Evolutionary conservation across 805 yeast genomes (phyloP), one percentile per base, ranked within the genome.

Genomic region (Babjeviella inositovora): DNA sequence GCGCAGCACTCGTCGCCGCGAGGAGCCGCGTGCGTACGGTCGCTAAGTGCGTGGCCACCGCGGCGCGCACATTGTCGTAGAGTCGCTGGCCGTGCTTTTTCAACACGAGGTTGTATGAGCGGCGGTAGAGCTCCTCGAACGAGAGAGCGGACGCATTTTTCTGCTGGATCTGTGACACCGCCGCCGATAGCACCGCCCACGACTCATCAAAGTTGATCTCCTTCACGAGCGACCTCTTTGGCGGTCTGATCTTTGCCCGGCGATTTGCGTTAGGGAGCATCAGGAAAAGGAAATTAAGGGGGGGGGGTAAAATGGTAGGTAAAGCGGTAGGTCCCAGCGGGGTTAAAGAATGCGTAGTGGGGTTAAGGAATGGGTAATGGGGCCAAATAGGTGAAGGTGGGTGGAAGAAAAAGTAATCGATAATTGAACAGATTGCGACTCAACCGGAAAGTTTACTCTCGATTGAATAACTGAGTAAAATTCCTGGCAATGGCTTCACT

Each of bases 71-170:
- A 17, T 68, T 61, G 8, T 67, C 72, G 35, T 80, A 81, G 2
- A 80, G 47, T 34, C 53, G 53, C 18, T 59, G 68, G 6, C 90
- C 90, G 31, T 56, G 59, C 34, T 75, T 80, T 27, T 74, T 53
- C 15, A 82, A 47, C 2, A 82, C 93, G 22, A 82, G 38, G 15
- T 70, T 67, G 41, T 84, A 84, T 0, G 92, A 79, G 13, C 70
- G 69, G 24, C 92, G 52, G 43, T 85, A 85, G 1, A 84, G 55
- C 33, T 73, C 80, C 37, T 84, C 94, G 39, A 80, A 84, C 2
- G 90, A 76, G 14, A 84, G 50, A 27, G 64, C 62, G 4, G 79
- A 65, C 6, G 84, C 84, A 37, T 76, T 68, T 34, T 77, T 70
- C 19, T 59, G 55, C 37, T 71, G 76, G 26, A 85, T 84, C 34